Evolutionary conservation across 139 green algal species (phyloP).

Genomic region (Chlorella sp.): DNA sequence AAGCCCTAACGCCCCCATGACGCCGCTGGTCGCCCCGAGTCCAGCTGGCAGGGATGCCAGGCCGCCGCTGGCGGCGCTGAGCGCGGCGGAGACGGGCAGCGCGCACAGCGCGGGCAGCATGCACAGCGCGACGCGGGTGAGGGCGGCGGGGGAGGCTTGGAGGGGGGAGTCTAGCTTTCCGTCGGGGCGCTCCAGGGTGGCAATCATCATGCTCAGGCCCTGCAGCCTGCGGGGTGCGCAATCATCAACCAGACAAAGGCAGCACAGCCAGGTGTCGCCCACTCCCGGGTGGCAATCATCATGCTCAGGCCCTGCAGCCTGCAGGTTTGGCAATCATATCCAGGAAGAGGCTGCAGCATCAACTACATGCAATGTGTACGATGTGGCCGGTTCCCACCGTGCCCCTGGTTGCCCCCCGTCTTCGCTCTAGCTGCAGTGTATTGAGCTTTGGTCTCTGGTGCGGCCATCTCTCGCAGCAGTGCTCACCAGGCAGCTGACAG

Average conservation of each 20-base stretch:
- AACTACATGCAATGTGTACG: not conserved
- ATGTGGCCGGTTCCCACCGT: not conserved
- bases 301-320: slow-evolving; percentile 80
- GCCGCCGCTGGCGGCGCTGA: not conserved
- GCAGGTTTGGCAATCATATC: too few species aligned
- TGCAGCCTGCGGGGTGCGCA: slow-evolving; percentile 75
- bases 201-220: slow-evolving; percentile 70
- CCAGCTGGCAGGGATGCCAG: not conserved
- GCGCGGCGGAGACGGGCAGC: too few species aligned
- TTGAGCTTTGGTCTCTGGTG: not conserved
- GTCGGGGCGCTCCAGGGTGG: slow-evolving; percentile 59
- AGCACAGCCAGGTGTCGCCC: not conserved
- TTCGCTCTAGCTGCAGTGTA: not conserved
- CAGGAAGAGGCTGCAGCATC: not conserved
- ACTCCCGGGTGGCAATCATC: slow-evolving; percentile 68
- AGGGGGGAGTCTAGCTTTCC: slow-evolving; percentile 47
- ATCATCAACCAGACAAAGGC: too few species aligned
- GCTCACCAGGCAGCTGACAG: slow-evolving; percentile 71
- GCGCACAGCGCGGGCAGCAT: not conserved
- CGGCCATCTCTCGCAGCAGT: not conserved
- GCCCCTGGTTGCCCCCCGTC: not conserved
- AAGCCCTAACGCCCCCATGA: not conserved
- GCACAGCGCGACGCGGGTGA: too few species aligned
- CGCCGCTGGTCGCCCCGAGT: not conserved
- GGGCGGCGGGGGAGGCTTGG: too few species aligned